Conservation (phyloP, 164 flowering plant species). For the Annona cherimola region DNA sequence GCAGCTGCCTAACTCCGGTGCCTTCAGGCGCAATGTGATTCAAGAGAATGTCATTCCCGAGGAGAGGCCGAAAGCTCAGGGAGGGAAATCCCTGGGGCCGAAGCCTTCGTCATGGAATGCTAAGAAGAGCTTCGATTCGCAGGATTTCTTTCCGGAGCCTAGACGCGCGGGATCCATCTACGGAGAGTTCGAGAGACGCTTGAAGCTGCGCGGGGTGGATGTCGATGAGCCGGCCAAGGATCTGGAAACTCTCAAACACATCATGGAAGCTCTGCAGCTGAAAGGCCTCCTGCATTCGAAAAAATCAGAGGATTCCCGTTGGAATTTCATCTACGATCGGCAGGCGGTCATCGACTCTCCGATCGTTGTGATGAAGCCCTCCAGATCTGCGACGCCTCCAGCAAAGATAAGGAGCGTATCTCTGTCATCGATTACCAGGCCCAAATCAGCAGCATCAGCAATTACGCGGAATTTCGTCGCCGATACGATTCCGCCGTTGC, state of each 20-base stretch:
- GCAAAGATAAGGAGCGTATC: slow-evolving; percentile 27
- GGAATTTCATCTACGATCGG: slow-evolving; percentile 48
- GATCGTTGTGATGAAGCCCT: slow-evolving; percentile 60
- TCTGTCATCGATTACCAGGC: slow-evolving; percentile 27
- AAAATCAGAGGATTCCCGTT: slow-evolving; percentile 22
- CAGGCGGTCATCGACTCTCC: slow-evolving; percentile 40
- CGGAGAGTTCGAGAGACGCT: slow-evolving; percentile 68
- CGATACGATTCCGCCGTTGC: slow-evolving; percentile 21
- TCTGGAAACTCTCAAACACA: slow-evolving; percentile 82
- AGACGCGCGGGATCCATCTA: slow-evolving; percentile 43
- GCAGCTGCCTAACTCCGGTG: slow-evolving; percentile 10
- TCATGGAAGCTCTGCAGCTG: slow-evolving; percentile 86
- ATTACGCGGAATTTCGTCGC: slow-evolving; percentile 23
- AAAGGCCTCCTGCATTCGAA: slow-evolving; percentile 76
- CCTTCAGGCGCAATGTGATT: slow-evolving; percentile 9
- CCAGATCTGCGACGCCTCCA: slow-evolving; percentile 27
- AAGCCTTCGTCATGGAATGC: slow-evolving; percentile 21
- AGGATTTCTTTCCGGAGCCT: slow-evolving; percentile 81
- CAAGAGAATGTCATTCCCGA: slow-evolving; percentile 15
- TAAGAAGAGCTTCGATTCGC: slow-evolving; percentile 61
- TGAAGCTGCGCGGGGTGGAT: slow-evolving; percentile 74
- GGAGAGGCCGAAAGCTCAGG: slow-evolving; percentile 13
- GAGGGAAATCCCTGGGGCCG: slow-evolving; percentile 14
- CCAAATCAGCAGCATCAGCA: slow-evolving; percentile 21
- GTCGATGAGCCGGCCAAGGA: slow-evolving; percentile 71